Percentiles rank a stretch among this genome's conserved stretches.
phyloP scores from a whole-genome alignment of 1,284 basidiomycete genomes.

The Cystobasidiaceae sp. region DNA sequence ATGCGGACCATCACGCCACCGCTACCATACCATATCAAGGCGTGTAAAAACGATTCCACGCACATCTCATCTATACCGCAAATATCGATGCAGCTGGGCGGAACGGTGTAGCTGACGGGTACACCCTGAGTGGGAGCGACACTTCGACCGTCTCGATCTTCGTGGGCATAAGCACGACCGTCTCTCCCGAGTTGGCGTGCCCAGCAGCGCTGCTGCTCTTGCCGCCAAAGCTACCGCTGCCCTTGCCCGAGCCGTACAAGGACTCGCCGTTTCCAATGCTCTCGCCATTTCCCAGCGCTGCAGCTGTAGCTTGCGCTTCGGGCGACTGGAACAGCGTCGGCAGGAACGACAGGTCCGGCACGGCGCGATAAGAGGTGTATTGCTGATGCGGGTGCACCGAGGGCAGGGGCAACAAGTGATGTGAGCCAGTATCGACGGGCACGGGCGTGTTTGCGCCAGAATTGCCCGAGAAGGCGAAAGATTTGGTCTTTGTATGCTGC shows the following conservation, averaged over 20 bases:
- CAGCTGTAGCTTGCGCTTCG: constrained; percentile 31
- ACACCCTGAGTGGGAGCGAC: constrained; percentile 79
- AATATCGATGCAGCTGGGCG: constrained; percentile 16
- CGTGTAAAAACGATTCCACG: not conserved
- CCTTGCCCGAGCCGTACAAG: too few species aligned
- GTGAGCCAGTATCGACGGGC: constrained; percentile 37
- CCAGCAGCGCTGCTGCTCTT: too few species aligned
- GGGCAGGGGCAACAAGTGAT: constrained; percentile 41
- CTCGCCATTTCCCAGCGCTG: too few species aligned
- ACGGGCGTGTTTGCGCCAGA: constrained; percentile 34
- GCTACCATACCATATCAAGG: too few species aligned
- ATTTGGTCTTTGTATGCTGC: constrained; percentile 38
- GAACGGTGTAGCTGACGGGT: constrained; percentile 53
- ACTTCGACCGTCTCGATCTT: constrained; percentile 79
- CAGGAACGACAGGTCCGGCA: constrained; percentile 42
- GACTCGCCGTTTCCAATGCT: too few species aligned
- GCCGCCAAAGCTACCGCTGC: too few species aligned
- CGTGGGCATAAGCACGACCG: constrained; percentile 56
- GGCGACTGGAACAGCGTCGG: constrained; percentile 39
- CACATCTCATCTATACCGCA: not conserved
- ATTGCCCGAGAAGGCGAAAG: constrained; percentile 40
- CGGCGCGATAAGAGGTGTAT: constrained; percentile 41
- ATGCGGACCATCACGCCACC: too few species aligned
- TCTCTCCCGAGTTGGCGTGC: constrained; percentile 45
- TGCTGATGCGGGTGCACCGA: constrained; percentile 20